phyloP scores from a whole-genome alignment of 192 early-diverging fungal genomes.

The Dissophora globulifera region DNA sequence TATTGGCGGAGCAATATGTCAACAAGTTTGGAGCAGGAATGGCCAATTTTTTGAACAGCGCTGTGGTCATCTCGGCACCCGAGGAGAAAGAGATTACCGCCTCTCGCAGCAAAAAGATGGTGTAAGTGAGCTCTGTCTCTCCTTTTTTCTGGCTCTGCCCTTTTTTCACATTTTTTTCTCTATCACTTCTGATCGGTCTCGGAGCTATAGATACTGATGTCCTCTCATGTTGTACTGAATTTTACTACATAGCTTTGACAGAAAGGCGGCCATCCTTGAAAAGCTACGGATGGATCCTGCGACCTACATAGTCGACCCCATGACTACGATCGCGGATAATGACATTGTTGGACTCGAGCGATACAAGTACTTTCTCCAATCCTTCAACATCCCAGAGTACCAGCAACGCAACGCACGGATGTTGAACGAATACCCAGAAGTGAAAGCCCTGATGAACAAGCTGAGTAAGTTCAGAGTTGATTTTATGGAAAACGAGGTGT shows the following conservation, averaged over 20 bases:
- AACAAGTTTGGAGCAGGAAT: slow-evolving; percentile 60
- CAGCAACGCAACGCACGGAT: slow-evolving; percentile 57
- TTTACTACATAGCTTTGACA: slow-evolving; percentile 43
- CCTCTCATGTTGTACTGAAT: not conserved
- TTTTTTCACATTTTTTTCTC: not conserved
- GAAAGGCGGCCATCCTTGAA: slow-evolving; percentile 59
- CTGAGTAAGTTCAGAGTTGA: slow-evolving; percentile 55
- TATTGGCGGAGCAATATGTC: slow-evolving; percentile 63
- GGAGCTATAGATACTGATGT: not conserved
- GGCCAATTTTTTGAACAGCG: slow-evolving; percentile 52
- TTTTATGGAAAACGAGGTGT: too few species aligned
- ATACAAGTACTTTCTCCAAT: slow-evolving; percentile 55
- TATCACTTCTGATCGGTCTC: not conserved
- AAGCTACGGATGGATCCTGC: slow-evolving; percentile 54
- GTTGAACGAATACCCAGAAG: slow-evolving; percentile 56
- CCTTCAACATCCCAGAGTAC: slow-evolving; percentile 61
- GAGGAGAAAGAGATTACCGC: slow-evolving; percentile 22
- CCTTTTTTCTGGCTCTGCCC: too few species aligned
- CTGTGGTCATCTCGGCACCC: slow-evolving; percentile 57
- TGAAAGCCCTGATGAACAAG: slow-evolving; percentile 58
- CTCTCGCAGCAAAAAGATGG: slow-evolving; percentile 28
- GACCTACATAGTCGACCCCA: slow-evolving; percentile 55
- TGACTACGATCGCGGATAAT: slow-evolving; percentile 40
- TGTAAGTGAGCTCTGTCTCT: too few species aligned
- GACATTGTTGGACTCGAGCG: slow-evolving; percentile 51